A percentile compares a stretch with the other conserved stretches of the same genome.
phyloP scores from a whole-genome alignment of 2,329 filamentous ascomycete genomes.

The Periconia sp. region DNA sequence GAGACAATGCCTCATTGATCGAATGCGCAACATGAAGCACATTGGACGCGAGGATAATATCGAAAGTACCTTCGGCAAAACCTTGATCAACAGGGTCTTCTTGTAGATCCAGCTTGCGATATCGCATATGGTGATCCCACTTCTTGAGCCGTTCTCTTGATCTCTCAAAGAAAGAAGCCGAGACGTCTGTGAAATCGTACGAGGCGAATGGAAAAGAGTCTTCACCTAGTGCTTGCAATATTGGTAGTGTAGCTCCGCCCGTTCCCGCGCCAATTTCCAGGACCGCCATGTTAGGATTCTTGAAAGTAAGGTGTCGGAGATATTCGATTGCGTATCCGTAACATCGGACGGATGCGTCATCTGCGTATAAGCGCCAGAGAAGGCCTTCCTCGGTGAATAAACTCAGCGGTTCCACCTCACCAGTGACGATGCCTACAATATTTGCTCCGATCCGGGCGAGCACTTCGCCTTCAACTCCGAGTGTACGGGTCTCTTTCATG shows the following conservation, averaged over 20 bases:
- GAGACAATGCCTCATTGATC: conserved; percentile 5
- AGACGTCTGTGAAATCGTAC: conserved; percentile 18
- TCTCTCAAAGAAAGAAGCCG: conserved; percentile 9
- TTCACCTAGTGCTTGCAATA: background rate
- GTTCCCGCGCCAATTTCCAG: conserved; percentile 8
- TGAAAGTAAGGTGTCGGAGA: background rate
- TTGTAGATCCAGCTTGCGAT: conserved; percentile 5
- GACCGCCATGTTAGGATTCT: conserved; percentile 1
- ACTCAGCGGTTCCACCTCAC: background rate
- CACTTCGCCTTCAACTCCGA: too few relatives aligned
- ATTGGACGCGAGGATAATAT: conserved; percentile 35
- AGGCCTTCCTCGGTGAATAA: background rate
- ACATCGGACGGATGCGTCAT: background rate
- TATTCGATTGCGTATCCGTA: conserved; percentile 22
- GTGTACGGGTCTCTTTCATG: too few relatives aligned
- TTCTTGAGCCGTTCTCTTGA: conserved; percentile 4
- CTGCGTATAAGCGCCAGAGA: background rate
- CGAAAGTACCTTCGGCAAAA: conserved; percentile 7
- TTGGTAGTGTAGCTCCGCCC: conserved; percentile 13
- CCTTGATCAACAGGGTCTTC: conserved; percentile 11
- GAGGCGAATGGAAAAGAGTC: background rate
- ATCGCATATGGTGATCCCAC: conserved; percentile 1
- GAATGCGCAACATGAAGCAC: conserved; percentile 20
- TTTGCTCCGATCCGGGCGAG: background rate
- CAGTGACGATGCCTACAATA: background rate